phyloP scores from a whole-genome alignment of 2,329 filamentous ascomycete species.

The Xylariaceae sp. region DNA sequence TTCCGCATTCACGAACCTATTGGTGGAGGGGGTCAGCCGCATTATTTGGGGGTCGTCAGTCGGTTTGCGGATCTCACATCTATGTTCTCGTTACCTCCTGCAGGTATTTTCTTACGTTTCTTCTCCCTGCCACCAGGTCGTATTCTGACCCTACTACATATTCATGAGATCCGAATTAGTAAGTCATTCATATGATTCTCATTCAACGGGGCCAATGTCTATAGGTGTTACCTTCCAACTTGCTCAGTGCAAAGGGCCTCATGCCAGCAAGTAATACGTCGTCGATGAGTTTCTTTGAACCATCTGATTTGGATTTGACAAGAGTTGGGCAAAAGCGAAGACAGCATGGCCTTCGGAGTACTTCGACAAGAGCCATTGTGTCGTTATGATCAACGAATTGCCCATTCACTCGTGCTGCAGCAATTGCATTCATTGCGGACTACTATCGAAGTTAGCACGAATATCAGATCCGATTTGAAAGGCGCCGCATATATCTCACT shows the following conservation, averaged over 20 bases:
- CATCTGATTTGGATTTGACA: slow-evolving; percentile 31
- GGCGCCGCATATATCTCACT: slow-evolving; percentile 25
- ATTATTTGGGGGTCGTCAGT: neutral
- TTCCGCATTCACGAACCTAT: slow-evolving; percentile 33
- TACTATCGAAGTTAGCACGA: slow-evolving; percentile 12
- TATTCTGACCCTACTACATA: slow-evolving; percentile 19
- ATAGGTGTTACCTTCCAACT: no score
- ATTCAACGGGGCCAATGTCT: no score
- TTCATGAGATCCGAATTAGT: no score
- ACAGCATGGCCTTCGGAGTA: slow-evolving; percentile 45
- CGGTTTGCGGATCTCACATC: slow-evolving; percentile 30
- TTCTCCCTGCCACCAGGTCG: slow-evolving; percentile 49
- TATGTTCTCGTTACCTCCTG: slow-evolving; percentile 41
- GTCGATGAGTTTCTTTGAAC: slow-evolving; percentile 53
- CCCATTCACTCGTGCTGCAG: slow-evolving; percentile 35
- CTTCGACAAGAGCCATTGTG: slow-evolving; percentile 28
- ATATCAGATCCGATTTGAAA: neutral
- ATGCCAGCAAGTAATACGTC: slow-evolving; percentile 55
- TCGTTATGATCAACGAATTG: slow-evolving; percentile 40
- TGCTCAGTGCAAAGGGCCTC: slow-evolving; percentile 50
- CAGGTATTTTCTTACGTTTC: slow-evolving; percentile 45
- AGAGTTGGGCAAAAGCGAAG: slow-evolving; percentile 42
- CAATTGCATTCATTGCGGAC: slow-evolving; percentile 20
- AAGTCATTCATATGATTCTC: no score
- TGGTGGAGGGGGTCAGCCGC: neutral